phyloP scores from a whole-genome alignment of 257 asterid species.

The Rehmannia glutinosa region DNA sequence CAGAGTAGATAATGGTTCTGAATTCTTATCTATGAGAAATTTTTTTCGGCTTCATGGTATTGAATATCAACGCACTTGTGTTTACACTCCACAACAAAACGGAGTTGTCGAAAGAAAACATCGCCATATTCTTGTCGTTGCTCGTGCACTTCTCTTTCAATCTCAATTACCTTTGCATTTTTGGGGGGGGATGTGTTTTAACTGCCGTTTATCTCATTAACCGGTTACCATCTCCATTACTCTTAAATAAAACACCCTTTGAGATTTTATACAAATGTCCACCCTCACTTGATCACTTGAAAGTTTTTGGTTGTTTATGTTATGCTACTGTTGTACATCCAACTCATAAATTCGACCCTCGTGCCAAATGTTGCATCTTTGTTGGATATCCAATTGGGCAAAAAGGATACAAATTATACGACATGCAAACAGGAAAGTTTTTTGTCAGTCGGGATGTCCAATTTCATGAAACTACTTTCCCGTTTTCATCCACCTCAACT shows the following conservation, averaged over 20 bases:
- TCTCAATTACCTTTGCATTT: not conserved
- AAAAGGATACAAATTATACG: slow-evolving; percentile 5
- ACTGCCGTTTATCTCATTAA: not conserved
- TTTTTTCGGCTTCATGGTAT: not conserved
- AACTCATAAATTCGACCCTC: not conserved
- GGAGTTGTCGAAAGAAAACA: not conserved
- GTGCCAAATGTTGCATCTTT: not conserved
- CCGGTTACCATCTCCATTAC: not conserved
- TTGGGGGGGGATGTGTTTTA: not conserved
- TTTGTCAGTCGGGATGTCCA: not conserved
- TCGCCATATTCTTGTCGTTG: not conserved
- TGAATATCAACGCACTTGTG: not conserved
- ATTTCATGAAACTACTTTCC: not conserved
- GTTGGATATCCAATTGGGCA: not conserved
- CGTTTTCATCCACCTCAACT: not conserved
- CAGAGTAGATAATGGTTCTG: too few relatives aligned
- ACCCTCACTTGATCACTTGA: not conserved
- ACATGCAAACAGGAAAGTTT: not conserved
- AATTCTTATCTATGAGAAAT: not conserved
- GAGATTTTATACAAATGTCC: not conserved
- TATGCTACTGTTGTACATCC: slow-evolving; percentile 5
- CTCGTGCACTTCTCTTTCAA: not conserved
- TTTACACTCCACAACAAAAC: slow-evolving; percentile 3
- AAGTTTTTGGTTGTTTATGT: slow-evolving; percentile 9
- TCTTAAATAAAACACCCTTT: not conserved